Percentiles rank a stretch among this genome's conserved stretches.
Conservation (phyloP, 345 rosid species). For the Hibiscus tridactylites region DNA sequence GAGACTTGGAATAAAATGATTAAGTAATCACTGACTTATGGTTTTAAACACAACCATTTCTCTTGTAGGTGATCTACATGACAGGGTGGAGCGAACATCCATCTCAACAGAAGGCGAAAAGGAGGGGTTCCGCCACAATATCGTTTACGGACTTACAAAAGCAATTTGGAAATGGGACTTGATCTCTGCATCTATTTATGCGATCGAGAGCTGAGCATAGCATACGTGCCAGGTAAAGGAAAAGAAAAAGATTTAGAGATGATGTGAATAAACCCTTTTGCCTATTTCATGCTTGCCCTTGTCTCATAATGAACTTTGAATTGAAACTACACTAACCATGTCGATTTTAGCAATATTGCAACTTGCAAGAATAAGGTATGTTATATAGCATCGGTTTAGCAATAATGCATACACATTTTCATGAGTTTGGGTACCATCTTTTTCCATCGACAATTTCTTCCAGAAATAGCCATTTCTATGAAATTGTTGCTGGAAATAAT, state of each 20-base stretch:
- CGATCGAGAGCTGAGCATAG: neutral
- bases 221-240: neutral
- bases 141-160: constrained; percentile 69
- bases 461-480: too few species aligned
- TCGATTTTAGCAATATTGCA: too few species aligned
- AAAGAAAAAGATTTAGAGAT: too few species aligned
- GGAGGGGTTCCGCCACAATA: constrained; percentile 81
- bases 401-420: too few species aligned
- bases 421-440: too few species aligned
- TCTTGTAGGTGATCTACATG: constrained; percentile 79
- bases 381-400: too few species aligned
- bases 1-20: neutral
- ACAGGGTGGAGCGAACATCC: constrained; percentile 94
- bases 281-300: neutral
- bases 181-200: constrained; percentile 8
- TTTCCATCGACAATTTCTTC: too few species aligned
- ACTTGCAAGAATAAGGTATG: too few species aligned
- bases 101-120: constrained; percentile 77
- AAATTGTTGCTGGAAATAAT: too few species aligned
- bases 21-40: neutral
- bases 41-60: neutral
- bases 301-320: neutral
- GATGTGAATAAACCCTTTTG: neutral
- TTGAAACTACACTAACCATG: neutral
- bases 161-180: constrained; percentile 46